Base-by-base conservation (phyloP, 441 rosid genomes). In the Hura crepitans region DNA sequence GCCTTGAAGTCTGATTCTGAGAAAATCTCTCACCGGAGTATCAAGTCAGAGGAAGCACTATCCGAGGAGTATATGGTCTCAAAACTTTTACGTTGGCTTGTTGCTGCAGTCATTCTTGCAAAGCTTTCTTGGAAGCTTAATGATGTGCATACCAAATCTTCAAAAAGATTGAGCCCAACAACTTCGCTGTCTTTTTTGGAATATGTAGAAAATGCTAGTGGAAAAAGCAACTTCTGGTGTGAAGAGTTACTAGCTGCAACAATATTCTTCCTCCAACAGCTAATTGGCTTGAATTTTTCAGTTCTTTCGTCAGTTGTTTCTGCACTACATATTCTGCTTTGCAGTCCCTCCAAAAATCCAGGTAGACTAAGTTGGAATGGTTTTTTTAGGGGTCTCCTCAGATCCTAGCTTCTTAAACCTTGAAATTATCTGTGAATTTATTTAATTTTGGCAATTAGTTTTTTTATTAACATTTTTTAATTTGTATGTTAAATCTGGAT, bases 1-100 rank as follows among this genome's bases (percentile, higher is more conserved):
- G 94, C 97, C 55, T 59, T 85, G 80, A 85, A 75, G 75, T 82
- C 85, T 35, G 88, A 87, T 69, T 66, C 80, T 42, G 73, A 45
- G 58, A 73, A 68, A 72, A 65, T 46, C 53, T 68, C 69, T 50
- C 75, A 66, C 61, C 69, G 62, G 47, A 73, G 68, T 69, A 42
- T 51, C 31, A 50, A 74, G 69, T 50, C 72, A 4, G 80, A 78
- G 79, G 85, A 84, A 74, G 72, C 68, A 65, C 74, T 69, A 59
- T 66, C 55, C 35, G 87, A 85, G 58, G 99, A 95, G 79, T 75
- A 80, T 72, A 78, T 87, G 81, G 70, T 79, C 65, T 86, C 82
- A 30, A 95, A 89, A 74, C 89, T 92, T 65, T 72, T 90, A 68
- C 92, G 96, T 27, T 92, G 99, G 99, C 85, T 95, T 63, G 74